These are phyloP conservation scores for Eimeria falciformis DNA, from an alignment of 169 alveolate genomes.

Conservation along the genomic window DNA sequence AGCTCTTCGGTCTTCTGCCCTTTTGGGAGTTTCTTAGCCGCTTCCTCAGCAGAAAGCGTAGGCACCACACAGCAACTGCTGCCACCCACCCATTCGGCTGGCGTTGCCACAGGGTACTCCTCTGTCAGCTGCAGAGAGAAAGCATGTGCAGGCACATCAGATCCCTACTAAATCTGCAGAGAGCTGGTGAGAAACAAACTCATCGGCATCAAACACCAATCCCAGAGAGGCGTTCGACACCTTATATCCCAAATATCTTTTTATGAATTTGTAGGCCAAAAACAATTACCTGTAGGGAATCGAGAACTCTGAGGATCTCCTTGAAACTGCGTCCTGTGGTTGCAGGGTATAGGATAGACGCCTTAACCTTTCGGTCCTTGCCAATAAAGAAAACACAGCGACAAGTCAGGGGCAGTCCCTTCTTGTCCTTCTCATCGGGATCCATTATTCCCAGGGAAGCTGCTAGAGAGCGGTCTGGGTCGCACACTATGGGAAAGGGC, in stretches of 20 bases:
- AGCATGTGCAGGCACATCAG: too few species aligned
- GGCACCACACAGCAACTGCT: constrained; percentile 81
- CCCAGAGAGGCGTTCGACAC: too few species aligned
- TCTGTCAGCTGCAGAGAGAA: constrained; percentile 68
- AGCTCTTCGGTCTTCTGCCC: constrained; percentile 75
- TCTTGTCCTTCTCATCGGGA: constrained; percentile 83
- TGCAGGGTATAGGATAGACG: constrained; percentile 85
- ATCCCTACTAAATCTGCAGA: too few species aligned
- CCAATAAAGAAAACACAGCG: constrained; percentile 84
- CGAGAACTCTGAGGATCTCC: constrained; percentile 86
- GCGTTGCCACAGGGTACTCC: constrained; percentile 84
- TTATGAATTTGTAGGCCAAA: too few species aligned
- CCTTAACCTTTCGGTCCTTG: constrained; percentile 81
- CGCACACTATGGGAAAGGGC: constrained; percentile 82
- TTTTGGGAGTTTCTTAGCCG: constrained; percentile 74
- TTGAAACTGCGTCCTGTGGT: constrained; percentile 86
- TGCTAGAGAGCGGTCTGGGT: constrained; percentile 80
- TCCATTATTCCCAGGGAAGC: constrained; percentile 84
- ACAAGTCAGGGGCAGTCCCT: constrained; percentile 86
- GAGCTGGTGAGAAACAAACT: too few species aligned
- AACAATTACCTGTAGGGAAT: constrained; percentile 81
- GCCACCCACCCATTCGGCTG: constrained; percentile 82
- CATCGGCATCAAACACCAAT: too few species aligned
- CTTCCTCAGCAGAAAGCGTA: constrained; percentile 75
- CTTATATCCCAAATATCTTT: too few species aligned